Conservation (phyloP, 257 asterid genomes). For the Scutellaria barbata region DNA sequence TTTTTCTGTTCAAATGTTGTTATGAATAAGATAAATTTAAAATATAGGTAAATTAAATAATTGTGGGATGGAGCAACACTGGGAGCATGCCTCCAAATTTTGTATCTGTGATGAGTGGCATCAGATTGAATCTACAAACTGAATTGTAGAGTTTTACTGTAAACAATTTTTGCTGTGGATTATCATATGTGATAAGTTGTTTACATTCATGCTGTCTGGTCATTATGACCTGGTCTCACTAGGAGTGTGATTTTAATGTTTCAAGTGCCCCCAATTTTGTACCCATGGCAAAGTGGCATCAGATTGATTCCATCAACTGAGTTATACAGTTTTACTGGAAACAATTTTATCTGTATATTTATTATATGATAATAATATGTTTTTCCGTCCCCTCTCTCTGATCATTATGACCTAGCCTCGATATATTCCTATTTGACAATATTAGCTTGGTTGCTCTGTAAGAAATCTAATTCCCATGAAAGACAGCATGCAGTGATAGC, state of each 20-base stretch:
- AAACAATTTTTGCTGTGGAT: too few relatives aligned
- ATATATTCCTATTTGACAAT: constrained; percentile 4
- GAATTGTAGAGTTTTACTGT: too few relatives aligned
- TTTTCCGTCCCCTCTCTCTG: constrained; percentile 7
- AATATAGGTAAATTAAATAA: background rate
- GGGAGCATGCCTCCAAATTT: constrained; percentile 11
- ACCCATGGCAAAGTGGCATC: constrained; percentile 15
- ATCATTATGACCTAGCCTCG: background rate
- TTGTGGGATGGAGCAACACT: constrained; percentile 7
- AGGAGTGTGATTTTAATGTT: constrained; percentile 8
- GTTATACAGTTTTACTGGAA: background rate
- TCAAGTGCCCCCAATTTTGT: constrained; percentile 9
- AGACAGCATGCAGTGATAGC: constrained; percentile 12
- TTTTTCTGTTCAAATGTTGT: background rate
- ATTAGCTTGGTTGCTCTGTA: constrained; percentile 23
- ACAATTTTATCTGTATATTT: background rate
- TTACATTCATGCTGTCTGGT: too few relatives aligned
- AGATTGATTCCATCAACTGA: constrained; percentile 13
- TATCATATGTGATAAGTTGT: too few relatives aligned
- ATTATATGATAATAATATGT: background rate
- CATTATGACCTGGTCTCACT: background rate
- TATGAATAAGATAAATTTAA: background rate
- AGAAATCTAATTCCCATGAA: constrained; percentile 21
- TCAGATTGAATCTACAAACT: too few relatives aligned
- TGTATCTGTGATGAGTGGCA: background rate